Evolutionary conservation across 2,329 filamentous ascomycete species (phyloP).

Genomic region (Zalaria sp.): DNA sequence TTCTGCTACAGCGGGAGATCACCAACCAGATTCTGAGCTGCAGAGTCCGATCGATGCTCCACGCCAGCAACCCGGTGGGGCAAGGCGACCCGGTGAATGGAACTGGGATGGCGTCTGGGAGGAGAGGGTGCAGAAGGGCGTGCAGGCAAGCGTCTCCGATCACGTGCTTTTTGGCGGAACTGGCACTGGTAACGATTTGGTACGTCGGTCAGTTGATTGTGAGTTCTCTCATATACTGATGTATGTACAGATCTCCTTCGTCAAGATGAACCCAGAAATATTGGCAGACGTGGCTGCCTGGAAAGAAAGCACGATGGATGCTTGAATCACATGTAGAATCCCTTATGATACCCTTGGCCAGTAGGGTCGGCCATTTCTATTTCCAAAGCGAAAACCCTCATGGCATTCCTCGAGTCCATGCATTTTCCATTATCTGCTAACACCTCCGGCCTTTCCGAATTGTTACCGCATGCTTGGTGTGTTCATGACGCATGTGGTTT

Average conservation of each 20-base stretch:
- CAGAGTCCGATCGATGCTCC: constrained; percentile 3
- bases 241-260: constrained; percentile 9
- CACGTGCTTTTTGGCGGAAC: constrained; percentile 59
- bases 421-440: no score
- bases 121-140: constrained; percentile 66
- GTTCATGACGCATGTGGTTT: no score
- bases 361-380: no score
- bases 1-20: not conserved
- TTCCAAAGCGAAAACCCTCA: no score
- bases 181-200: constrained; percentile 54
- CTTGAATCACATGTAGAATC: no score
- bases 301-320: not conserved
- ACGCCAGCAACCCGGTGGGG: constrained; percentile 25
- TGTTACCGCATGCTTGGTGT: no score
- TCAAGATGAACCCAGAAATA: constrained; percentile 8
- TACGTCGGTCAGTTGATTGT: constrained; percentile 28
- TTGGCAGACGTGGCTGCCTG: constrained; percentile 4
- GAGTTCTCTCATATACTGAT: not conserved
- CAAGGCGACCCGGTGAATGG: constrained; percentile 66
- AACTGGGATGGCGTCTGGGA: constrained; percentile 98
- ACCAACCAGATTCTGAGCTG: not conserved
- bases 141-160: constrained; percentile 66
- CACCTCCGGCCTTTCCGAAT: no score
- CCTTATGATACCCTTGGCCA: no score
- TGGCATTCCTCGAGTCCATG: no score